Base-by-base conservation (phyloP, 1,284 basidiomycete genomes). In the Leucoagaricus sp. region DNA sequence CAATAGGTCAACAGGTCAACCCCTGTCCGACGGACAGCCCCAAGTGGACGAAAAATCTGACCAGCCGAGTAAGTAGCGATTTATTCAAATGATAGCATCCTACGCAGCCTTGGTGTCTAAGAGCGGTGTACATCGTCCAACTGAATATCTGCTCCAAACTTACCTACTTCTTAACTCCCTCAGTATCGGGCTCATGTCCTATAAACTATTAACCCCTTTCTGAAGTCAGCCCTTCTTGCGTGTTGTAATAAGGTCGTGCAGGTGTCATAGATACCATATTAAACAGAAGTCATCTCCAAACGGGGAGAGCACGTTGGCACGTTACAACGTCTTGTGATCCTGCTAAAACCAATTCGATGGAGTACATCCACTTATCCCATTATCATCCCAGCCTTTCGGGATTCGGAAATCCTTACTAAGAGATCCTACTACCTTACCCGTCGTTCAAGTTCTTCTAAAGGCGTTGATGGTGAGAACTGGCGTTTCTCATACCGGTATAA, bases 271-370 rank as follows among this genome's bases (percentile, higher is more conserved):
- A 36, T 45, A 34, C 51, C 42, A 34, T 25, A 53, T 34, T 45
- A 19, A 34, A 4, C 17, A 15, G n/a, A 19, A 15, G 23, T 23
- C 23, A 21, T 23, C 17, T 19, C 28, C 23, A 34, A 2, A 38
- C 36, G 36, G 15, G 15, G 36, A 29, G 54, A 58, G 58, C 63
- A 64, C 65, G 65, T 66, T 67, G 57, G 58, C 63, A 65, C 66
- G 64, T 65, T 67, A 65, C 63, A 13, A 57, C 59, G 48, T 63
- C 66, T 59, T 63, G 66, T 66, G 64, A 67, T 60, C 59, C 44
- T 31, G 15, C 25, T 40, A 17, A 36, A 31, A 23, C 17, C 36
- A 23, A 34, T 51, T 46, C n/a, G 44, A 56, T 52, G 54, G 53
- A 49, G 38, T 23, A 44, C 19, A 29, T 46, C 15, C n/a, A 7